phyloP scores from a whole-genome alignment of 257 asterid species.

The Lithospermum erythrorhizon region DNA sequence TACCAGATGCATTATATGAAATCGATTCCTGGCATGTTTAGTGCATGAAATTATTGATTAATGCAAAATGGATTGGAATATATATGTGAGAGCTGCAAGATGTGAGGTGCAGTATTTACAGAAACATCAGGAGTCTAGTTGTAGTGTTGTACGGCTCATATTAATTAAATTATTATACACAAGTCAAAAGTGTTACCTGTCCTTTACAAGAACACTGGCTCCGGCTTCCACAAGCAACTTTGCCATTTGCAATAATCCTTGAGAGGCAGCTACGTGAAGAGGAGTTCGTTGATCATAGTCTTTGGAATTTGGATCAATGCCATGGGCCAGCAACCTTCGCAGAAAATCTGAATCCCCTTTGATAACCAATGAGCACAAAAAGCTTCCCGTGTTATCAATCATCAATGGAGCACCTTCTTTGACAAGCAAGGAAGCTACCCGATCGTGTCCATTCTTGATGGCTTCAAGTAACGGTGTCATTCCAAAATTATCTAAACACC shows the following conservation, averaged over 20 bases:
- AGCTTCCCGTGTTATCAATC: constrained; percentile 56
- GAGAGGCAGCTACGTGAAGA: constrained; percentile 80
- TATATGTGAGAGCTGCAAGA: too few species aligned
- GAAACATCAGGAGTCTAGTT: too few species aligned
- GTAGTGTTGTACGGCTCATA: too few species aligned
- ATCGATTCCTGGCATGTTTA: too few species aligned
- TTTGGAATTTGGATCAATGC: constrained; percentile 58
- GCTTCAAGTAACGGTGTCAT: constrained; percentile 75
- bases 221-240: constrained; percentile 82
- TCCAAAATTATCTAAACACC: constrained; percentile 59
- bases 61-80: too few species aligned
- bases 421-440: constrained; percentile 48
- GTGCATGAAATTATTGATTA: too few species aligned
- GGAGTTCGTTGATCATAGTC: constrained; percentile 82
- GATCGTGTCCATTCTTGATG: constrained; percentile 69
- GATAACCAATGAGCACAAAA: constrained; percentile 52
- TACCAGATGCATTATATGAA: too few species aligned
- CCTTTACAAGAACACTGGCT: constrained; percentile 67
- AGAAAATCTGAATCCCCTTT: constrained; percentile 75
- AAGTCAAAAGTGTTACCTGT: constrained; percentile 36
- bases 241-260: constrained; percentile 63
- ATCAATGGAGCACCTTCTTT: constrained; percentile 57
- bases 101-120: too few species aligned
- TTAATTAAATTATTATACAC: too few species aligned
- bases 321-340: constrained; percentile 45